Percentiles rank a stretch among this genome's conserved stretches.
phyloP scores from a whole-genome alignment of 2,329 filamentous ascomycete species.

The Curvularia verruculosa region DNA sequence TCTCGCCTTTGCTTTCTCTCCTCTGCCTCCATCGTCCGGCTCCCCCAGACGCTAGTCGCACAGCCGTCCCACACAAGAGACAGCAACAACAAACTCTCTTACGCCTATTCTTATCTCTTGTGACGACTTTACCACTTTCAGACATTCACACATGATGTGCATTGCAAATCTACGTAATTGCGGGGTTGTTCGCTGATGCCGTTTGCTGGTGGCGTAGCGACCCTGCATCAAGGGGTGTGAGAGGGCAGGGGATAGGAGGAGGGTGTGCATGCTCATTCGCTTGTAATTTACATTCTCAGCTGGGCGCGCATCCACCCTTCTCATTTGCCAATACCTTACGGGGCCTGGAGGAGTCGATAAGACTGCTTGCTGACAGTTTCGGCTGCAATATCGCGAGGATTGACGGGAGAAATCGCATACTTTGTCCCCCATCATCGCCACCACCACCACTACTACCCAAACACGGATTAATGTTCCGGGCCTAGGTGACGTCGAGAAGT shows the following conservation, averaged over 20 bases:
- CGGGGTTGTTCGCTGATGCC: constrained; percentile 10
- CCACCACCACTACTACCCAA: constrained; percentile 19
- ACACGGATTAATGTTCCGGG: constrained; percentile 22
- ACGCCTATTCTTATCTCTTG: neutral
- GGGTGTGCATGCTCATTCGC: constrained; percentile 5
- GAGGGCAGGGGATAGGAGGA: constrained; percentile 4
- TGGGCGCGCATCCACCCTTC: neutral
- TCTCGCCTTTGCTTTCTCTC: neutral
- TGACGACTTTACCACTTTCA: neutral
- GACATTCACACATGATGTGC: neutral
- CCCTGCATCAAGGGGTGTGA: constrained; percentile 7
- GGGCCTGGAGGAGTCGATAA: constrained; percentile 1
- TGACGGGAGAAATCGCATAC: constrained; percentile 7
- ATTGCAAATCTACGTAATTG: constrained; percentile 6
- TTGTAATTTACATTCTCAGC: neutral
- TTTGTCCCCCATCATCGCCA: neutral
- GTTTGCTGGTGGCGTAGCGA: constrained; percentile 9
- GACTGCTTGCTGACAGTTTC: constrained; percentile 10
- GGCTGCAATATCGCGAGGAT: constrained; percentile 24
- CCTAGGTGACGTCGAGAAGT: constrained; percentile 8
- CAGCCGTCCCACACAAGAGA: neutral
- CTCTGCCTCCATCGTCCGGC: neutral
- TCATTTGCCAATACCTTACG: neutral
- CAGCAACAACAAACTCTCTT: too few species aligned
- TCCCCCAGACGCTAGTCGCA: neutral